Evolutionary conservation across 2,329 filamentous ascomycete species (phyloP), one percentile per base, ranked within the genome.

Genomic region (Bipolaris cookei): DNA sequence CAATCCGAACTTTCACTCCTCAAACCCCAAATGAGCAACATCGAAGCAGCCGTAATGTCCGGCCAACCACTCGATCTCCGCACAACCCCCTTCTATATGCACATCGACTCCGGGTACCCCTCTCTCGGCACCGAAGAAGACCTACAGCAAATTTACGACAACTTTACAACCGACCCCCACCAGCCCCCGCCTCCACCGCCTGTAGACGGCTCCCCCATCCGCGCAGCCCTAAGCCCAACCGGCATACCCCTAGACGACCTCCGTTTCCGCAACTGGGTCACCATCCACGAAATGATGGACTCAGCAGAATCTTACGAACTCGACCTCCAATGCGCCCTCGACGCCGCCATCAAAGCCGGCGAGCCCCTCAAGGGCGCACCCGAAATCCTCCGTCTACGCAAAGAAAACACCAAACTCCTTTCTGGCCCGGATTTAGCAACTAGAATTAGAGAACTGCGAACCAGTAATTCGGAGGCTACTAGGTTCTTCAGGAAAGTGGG

Each of bases 201-300:
- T 16, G 39, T 46, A 23, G 52, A 63, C 13, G 54, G 55, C 18
- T 51, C 58, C 14, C 38, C 55, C 13, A 16, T 38, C 6, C 46
- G 59, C 14, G 28, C 49, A 16, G 55, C 60, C 8, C 41, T 70
- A n/a, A 74, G 69, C 37, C 39, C 72, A 2, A 78, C 78, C 1
- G 78, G 78, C 13, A 74, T 81, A 28, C 72, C 79, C 0, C 65
- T 82, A 13, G 77, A 77, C 37, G 73, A 78, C 20, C 68, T 83
- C 13, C 77, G 82, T 35, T 84, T 80, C 66, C 74, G 77, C 56
- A 82, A 82, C 56, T 84, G 82, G 82, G 72, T 77, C 45, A 70
- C 70, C 6, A 72, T 84, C 44, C 79, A 81, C 50, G 76, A 80
- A 47, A 69, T 84, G 49, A 74, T 84, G 58, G 67, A 65, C 20